phyloP scores from a whole-genome alignment of 2,329 filamentous ascomycete genomes.

The Aspergillus fijiensis region DNA sequence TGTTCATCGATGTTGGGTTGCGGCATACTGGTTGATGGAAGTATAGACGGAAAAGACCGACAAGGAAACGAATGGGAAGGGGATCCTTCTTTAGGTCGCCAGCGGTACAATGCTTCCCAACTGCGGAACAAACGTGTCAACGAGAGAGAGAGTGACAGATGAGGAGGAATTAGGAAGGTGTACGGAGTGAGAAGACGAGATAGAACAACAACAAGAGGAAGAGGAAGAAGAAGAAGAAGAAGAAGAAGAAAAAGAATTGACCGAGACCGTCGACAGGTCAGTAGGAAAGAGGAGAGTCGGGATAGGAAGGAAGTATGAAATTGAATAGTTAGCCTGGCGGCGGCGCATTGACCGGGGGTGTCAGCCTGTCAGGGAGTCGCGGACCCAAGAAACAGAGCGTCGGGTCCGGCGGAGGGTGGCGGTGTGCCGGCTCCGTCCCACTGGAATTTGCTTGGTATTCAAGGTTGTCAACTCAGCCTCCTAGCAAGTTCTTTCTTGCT shows the following conservation, averaged over 20 bases:
- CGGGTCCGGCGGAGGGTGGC: conserved; percentile 12
- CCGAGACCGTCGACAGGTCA: no score
- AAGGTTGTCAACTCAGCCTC: background rate
- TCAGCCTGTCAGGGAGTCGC: conserved; percentile 12
- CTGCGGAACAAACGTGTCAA: conserved; percentile 1
- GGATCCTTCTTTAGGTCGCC: background rate
- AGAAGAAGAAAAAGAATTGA: no score
- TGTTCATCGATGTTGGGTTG: conserved; percentile 31
- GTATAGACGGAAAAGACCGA: conserved; percentile 1
- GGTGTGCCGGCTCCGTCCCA: conserved; percentile 10
- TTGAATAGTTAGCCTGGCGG: background rate
- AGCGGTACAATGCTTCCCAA: background rate
- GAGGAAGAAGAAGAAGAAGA: no score
- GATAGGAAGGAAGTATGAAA: background rate
- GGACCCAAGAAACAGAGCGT: conserved; percentile 20
- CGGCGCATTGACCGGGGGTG: conserved; percentile 4
- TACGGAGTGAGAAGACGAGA: no score
- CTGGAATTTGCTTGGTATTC: conserved; percentile 13
- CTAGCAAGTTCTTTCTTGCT: background rate
- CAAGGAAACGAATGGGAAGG: background rate
- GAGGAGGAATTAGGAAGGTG: no score
- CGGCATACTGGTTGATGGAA: conserved; percentile 23
- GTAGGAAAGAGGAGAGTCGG: no score
- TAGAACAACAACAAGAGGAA: no score
- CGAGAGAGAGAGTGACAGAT: background rate